Base-by-base conservation (phyloP, 331 rosid species). In the Arachis monticola region DNA sequence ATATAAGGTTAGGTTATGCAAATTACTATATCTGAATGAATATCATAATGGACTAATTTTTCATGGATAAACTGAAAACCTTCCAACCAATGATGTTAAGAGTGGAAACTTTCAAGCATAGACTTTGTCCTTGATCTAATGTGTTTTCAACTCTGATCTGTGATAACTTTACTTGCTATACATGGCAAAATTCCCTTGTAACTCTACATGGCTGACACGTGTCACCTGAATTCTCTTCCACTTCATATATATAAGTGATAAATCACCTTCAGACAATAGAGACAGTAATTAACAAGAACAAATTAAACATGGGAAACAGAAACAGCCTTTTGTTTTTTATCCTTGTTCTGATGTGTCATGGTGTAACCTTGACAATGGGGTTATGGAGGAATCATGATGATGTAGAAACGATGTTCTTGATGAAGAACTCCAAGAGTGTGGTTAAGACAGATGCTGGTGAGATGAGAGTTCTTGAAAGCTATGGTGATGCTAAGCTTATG, bases 371-470 rank as follows among this genome's bases (percentile, higher is more conserved):
- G 42, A 80, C 84, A 31, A 64, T 47, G 76, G 82, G 81, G n/a
- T 67, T 47, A 30, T 68, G 86, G 84, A 55, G 60, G 55, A 7
- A 45, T 31, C 17, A 53, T 50, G 60, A 78, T 46, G 22, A 41
- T 6, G 2, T 4, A 44, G 60, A 70, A 1, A 80, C 72, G 0
- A 8, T 84, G 88, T 93, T 89, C 80, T 17, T 89, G 82, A n/a
- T 91, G 81, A 68, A 11, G n/a, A 56, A 80, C 6, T 73, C 87
- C 0, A 87, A 83, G 82, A 80, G n/a, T 0, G 81, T 93, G 32
- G 76, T 87, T 42, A 75, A 68, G 72, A 94, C 96, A 17, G 87
- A 82, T 5, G 99, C 97, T 5, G 99, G 99, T 8, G 91, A 87
- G 67, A 87, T 94, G 97, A 75, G 81, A 67, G 95, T 94, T 55